Conservation (phyloP, 257 asterid species). For the Coffea canephora region DNA sequence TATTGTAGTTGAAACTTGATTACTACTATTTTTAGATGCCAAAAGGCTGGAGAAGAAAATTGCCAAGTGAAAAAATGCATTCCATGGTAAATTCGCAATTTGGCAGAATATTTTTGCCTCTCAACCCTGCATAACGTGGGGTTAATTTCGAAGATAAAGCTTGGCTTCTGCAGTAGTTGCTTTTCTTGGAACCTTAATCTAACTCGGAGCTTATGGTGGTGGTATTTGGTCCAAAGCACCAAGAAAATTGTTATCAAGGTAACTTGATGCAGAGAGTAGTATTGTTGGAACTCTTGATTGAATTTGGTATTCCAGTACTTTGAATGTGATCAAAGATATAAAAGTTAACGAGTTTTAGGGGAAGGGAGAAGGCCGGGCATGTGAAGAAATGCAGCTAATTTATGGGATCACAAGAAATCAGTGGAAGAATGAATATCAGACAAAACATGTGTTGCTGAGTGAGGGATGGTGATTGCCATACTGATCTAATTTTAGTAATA, state of each 20-base stretch:
- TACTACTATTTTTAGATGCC: background rate
- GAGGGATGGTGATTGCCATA: background rate
- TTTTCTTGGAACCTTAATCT: background rate
- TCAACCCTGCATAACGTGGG: background rate
- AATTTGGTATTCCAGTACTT: background rate
- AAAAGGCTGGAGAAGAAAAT: background rate
- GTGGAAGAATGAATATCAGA: background rate
- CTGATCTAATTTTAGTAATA: background rate
- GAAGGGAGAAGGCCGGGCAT: background rate
- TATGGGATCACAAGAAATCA: background rate
- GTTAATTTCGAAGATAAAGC: background rate
- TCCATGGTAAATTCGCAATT: background rate
- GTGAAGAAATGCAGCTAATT: background rate
- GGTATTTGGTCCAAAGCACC: background rate
- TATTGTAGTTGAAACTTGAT: background rate
- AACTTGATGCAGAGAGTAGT: background rate
- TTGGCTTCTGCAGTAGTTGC: background rate
- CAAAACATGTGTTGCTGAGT: background rate
- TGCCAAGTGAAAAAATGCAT: background rate
- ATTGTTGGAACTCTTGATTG: background rate
- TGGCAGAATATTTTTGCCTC: background rate
- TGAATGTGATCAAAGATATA: background rate
- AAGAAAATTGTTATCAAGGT: background rate
- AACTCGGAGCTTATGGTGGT: background rate
- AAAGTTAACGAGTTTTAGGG: background rate